A percentile compares a stretch with the other conserved stretches of the same genome.
Conservation (phyloP, 345 rosid genomes). For the Geranium brycei region DNA sequence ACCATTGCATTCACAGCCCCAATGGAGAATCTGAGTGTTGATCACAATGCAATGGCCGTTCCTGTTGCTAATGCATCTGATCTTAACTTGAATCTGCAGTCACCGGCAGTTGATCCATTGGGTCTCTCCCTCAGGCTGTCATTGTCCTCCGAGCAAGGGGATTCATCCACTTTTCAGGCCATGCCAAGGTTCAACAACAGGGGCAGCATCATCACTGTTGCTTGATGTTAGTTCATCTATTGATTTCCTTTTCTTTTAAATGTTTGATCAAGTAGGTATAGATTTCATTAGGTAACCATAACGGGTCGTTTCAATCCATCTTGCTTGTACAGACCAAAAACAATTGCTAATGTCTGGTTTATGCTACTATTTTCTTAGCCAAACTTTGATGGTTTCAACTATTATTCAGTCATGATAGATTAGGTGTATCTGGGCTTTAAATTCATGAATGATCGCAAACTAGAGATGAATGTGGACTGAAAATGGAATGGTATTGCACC, state of each 20-base stretch:
- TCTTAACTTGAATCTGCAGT: conserved; percentile 24
- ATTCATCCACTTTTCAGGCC: conserved; percentile 34
- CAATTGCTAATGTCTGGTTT: not conserved
- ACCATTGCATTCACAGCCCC: conserved; percentile 17
- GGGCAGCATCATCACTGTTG: conserved; percentile 57
- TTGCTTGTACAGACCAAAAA: conserved; percentile 38
- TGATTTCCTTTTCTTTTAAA: conserved; percentile 3
- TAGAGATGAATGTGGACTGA: too few relatives aligned
- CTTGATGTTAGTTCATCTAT: conserved; percentile 17
- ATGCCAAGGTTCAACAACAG: conserved; percentile 37
- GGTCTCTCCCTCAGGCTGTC: conserved; percentile 55
- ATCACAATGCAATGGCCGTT: conserved; percentile 15
- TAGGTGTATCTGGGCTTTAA: too few relatives aligned
- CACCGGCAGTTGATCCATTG: conserved; percentile 20
- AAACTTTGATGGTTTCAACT: too few relatives aligned
- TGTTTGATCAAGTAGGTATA: conserved; percentile 26
- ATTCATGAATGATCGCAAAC: too few relatives aligned
- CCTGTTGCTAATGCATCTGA: conserved; percentile 19
- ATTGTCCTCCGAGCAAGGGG: conserved; percentile 28
- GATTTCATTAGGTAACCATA: conserved; percentile 9
- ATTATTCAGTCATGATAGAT: too few relatives aligned
- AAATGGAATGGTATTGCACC: too few relatives aligned
- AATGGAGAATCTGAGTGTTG: conserved; percentile 20
- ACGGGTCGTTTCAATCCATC: not conserved
- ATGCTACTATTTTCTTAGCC: too few relatives aligned